Evolutionary conservation across 2,329 filamentous ascomycete species (phyloP).

Genomic region (Parafenestella ontariensis): DNA sequence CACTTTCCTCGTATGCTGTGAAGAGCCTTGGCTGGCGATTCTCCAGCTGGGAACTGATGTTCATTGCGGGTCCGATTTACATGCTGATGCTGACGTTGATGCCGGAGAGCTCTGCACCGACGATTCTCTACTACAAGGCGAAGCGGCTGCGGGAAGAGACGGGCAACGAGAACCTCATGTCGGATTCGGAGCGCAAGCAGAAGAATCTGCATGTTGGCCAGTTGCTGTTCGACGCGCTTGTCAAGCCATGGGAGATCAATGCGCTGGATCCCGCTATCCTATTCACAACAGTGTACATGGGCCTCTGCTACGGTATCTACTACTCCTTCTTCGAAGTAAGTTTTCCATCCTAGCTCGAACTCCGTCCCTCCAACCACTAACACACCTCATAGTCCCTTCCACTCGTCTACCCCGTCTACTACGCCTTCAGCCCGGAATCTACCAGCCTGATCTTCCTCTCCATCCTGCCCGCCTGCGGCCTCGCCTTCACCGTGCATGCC

Average conservation of each 20-base stretch:
- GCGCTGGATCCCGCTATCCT: slow-evolving; percentile 84
- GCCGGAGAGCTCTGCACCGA: slow-evolving; percentile 82
- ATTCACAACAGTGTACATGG: slow-evolving; percentile 84
- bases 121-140: slow-evolving; percentile 65
- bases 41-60: slow-evolving; percentile 85
- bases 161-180: slow-evolving; percentile 71
- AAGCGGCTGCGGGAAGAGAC: slow-evolving; percentile 73
- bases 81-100: slow-evolving; percentile 80
- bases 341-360: neutral
- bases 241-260: slow-evolving; percentile 82
- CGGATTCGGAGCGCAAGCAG: slow-evolving; percentile 78
- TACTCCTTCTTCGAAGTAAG: slow-evolving; percentile 75
- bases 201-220: slow-evolving; percentile 41
- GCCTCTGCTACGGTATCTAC: slow-evolving; percentile 73
- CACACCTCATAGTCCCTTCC: slow-evolving; percentile 49
- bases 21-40: slow-evolving; percentile 77
- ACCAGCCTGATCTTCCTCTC: slow-evolving; percentile 87
- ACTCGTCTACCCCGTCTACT: slow-evolving; percentile 75
- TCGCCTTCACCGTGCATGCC: slow-evolving; percentile 69
- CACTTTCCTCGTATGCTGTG: slow-evolving; percentile 77
- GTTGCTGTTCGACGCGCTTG: slow-evolving; percentile 61
- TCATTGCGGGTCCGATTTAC: slow-evolving; percentile 74
- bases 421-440: slow-evolving; percentile 73
- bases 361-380: neutral
- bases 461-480: slow-evolving; percentile 73